These are phyloP conservation scores for Termitomyces sp. DNA, from an alignment of 768 basidiomycete genomes.

Conservation along the genomic window DNA sequence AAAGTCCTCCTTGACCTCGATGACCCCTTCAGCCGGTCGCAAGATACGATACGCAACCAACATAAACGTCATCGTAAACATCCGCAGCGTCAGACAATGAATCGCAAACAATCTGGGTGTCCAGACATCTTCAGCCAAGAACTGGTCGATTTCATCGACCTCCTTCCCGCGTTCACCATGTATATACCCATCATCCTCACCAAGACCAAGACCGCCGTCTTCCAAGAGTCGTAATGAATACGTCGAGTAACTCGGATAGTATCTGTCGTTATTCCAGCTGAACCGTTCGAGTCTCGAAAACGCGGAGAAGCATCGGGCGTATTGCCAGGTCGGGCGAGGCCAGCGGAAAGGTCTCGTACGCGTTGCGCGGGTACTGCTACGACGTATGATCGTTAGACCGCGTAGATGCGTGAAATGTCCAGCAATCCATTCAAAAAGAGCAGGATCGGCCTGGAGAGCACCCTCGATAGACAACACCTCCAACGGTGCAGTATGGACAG, in stretches of 20 bases:
- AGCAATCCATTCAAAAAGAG: background rate
- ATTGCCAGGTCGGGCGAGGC: background rate
- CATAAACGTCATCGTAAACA: background rate
- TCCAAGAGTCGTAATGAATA: background rate
- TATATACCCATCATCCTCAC: background rate
- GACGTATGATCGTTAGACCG: background rate
- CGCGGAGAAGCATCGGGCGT: background rate
- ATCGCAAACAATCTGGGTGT: background rate
- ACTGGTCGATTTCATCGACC: background rate
- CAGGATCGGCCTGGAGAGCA: background rate
- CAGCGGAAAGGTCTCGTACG: background rate
- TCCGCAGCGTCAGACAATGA: background rate
- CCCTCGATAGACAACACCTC: constrained; percentile 1
- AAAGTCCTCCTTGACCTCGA: background rate
- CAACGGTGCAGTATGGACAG: background rate
- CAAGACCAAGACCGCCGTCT: background rate
- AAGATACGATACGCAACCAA: background rate
- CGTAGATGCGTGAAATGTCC: background rate
- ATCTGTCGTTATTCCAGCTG: background rate
- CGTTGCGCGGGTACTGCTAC: background rate
- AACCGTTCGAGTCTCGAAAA: background rate
- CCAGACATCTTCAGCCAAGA: background rate
- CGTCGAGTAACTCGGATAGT: background rate
- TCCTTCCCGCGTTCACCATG: background rate
- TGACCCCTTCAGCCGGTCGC: background rate